These are phyloP conservation scores for Ganoderma resinaceum DNA, from an alignment of 1,284 basidiomycete species.

Conservation along the genomic window DNA sequence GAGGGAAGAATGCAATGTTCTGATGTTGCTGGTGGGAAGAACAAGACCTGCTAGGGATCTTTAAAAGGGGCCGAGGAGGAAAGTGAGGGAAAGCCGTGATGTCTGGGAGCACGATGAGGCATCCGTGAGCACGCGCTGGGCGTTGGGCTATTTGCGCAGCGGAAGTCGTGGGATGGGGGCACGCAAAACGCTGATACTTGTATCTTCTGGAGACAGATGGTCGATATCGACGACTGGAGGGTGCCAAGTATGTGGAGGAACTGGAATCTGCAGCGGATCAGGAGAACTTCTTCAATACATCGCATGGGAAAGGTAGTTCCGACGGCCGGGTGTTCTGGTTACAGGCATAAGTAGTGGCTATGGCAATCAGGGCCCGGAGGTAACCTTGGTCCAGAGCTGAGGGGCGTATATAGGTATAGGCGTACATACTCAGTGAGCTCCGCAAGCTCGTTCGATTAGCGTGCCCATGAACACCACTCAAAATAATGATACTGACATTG, in stretches of 20 bases:
- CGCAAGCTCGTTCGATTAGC: too few relatives aligned
- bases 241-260: neutral
- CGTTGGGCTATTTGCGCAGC: neutral
- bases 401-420: too few relatives aligned
- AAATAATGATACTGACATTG: too few relatives aligned
- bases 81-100: neutral
- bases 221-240: neutral
- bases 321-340: neutral
- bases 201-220: neutral
- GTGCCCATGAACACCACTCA: too few relatives aligned
- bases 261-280: neutral
- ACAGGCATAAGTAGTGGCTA: neutral
- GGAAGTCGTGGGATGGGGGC: neutral
- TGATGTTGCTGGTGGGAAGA: constrained; percentile 16
- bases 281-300: neutral
- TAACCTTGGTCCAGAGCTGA: too few relatives aligned
- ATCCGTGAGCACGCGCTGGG: neutral
- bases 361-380: neutral
- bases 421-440: too few relatives aligned
- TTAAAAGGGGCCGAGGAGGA: neutral
- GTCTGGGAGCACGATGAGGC: neutral
- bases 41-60: neutral
- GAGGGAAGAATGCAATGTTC: constrained; percentile 13
- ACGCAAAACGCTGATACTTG: neutral
- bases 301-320: neutral